Conservation (phyloP, 2,329 filamentous ascomycete species). For the Dothideomycetidae sp. region DNA sequence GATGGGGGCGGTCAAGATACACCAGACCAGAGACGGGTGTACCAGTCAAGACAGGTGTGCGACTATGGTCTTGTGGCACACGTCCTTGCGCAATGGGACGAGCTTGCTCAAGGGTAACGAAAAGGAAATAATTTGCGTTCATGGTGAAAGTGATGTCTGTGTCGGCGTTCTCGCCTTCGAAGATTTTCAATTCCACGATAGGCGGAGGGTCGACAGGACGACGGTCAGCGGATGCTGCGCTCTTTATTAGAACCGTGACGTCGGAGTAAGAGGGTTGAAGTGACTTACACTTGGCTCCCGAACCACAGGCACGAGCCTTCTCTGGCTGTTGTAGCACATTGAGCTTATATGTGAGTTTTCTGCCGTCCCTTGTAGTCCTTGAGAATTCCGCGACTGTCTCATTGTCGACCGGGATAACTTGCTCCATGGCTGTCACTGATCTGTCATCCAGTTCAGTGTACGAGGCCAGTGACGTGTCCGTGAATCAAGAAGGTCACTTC, state of each 20-base stretch:
- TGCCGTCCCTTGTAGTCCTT: conserved; percentile 58
- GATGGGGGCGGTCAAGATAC: conserved; percentile 72
- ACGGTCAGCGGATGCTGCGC: conserved; percentile 63
- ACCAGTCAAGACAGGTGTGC: conserved; percentile 76
- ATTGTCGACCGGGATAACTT: conserved; percentile 38
- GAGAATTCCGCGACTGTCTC: conserved; percentile 40
- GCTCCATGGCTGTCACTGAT: conserved; percentile 17
- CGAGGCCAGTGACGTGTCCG: too few relatives aligned
- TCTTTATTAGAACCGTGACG: conserved; percentile 12
- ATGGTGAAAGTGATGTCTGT: conserved; percentile 65
- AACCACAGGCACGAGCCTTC: conserved; percentile 85
- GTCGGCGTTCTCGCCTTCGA: conserved; percentile 45
- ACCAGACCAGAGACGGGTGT: conserved; percentile 93
- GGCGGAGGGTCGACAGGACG: conserved; percentile 89
- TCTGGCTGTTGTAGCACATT: conserved; percentile 87
- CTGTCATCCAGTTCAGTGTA: too few relatives aligned
- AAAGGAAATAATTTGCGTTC: conserved; percentile 96
- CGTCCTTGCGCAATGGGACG: conserved; percentile 71
- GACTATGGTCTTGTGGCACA: conserved; percentile 48
- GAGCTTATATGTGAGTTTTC: conserved; percentile 66
- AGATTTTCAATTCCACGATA: conserved; percentile 80
- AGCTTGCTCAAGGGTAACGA: conserved; percentile 76
- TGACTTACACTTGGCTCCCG: conserved; percentile 76
- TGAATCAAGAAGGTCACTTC: too few relatives aligned
- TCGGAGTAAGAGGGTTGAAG: conserved; percentile 9